Evolutionary conservation across 345 rosid species (phyloP), one percentile per base, ranked within the genome.

Genomic region (Odontarrhena argentea): DNA sequence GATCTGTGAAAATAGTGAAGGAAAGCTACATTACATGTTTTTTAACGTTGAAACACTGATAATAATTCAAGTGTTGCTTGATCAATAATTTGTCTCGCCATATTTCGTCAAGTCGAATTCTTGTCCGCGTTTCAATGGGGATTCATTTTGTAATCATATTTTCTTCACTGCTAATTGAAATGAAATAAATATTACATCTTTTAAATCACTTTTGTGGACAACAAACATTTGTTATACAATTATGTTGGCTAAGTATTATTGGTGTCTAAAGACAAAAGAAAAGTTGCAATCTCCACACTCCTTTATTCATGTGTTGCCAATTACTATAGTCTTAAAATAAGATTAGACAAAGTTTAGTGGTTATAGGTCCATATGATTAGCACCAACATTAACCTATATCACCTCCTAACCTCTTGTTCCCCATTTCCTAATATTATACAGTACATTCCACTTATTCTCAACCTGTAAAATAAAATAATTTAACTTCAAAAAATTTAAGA

Each of bases 371-470:
- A 55, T 46, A 71, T 64, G 65, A 64, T 63, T 63, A 55, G 50
- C 57, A 71, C 69, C 51, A 62, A 54, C 68, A 44, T 5, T 10
- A 18, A 50, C 52, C 59, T 69, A 69, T 32, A 53, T 53, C 74
- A 61, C 56, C 55, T 61, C 69, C 44, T 55, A 55, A 45, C 56
- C 75, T 63, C 51, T 63, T 71, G 69, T 55, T 71, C 69, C 63
- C 69, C 58, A 55, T 55, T 71, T 24, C 45, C 28, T 48, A 30
- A 35, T 60, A 8, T 9, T 35, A 52, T 53, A 52, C 67, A 43
- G 54, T 52, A 10, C 56, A 54, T 11, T n/a, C 69, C 69, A 63
- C 69, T 53, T 45, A 54, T 53, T 32, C 46, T 44, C 68, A 52
- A 10, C 48, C 25, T 61, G 36, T 8, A 49, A 48, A 41, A 24